A percentile compares a stretch with the other conserved stretches of the same genome.
These are phyloP conservation scores for Phytomonas sp. DNA, from an alignment of 208 protist species.

Conservation along the genomic window DNA sequence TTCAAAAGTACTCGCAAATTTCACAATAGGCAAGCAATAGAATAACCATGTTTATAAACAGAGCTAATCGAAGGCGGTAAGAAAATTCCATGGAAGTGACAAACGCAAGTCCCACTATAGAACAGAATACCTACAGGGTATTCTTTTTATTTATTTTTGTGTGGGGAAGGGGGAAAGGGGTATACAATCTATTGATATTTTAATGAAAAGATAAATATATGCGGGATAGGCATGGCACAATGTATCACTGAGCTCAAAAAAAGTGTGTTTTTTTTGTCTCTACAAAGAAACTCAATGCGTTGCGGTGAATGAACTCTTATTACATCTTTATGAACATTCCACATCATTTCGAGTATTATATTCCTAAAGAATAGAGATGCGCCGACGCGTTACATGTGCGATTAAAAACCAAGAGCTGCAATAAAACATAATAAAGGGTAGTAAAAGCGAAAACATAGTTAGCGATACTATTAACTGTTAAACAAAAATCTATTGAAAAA, in stretches of 20 bases:
- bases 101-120: not conserved
- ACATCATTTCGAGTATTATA: not conserved
- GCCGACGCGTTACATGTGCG: constrained; percentile 1
- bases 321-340: not conserved
- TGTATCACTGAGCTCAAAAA: not conserved
- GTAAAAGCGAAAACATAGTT: not conserved
- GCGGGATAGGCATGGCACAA: not conserved
- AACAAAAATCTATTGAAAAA: not conserved
- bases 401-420: constrained; percentile 22
- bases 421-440: constrained; percentile 7
- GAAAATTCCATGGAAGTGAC: not conserved
- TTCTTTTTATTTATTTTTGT: not conserved
- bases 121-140: not conserved
- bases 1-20: not conserved
- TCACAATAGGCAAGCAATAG: not conserved
- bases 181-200: not conserved
- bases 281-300: constrained; percentile 3
- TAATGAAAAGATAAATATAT: not conserved
- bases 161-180: too few species aligned
- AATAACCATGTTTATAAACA: not conserved
- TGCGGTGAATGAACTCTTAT: not conserved
- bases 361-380: constrained; percentile 10
- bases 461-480: not conserved
- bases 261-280: constrained; percentile 1
- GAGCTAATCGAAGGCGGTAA: not conserved